Conservation (phyloP, 176 grass and related monocot genomes). For the Aegilops tauschii region DNA sequence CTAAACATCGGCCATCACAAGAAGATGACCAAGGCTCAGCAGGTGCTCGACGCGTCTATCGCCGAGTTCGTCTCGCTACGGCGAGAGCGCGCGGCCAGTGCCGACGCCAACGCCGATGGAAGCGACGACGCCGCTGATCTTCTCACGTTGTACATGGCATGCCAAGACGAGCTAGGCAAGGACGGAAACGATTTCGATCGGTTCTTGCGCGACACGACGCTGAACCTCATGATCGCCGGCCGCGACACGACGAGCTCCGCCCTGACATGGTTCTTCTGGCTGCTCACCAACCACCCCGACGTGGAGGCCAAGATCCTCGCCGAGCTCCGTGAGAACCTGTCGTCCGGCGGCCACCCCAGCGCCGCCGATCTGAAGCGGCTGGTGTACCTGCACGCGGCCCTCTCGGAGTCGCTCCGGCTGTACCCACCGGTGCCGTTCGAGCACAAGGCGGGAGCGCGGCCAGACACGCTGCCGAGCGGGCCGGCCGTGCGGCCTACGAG, state of each 20-base stretch:
- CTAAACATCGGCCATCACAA: constrained; percentile 38
- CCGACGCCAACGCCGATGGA: background rate
- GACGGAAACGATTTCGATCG: constrained; percentile 36
- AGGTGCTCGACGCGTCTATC: constrained; percentile 50
- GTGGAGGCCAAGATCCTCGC: constrained; percentile 55
- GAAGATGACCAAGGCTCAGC: constrained; percentile 39
- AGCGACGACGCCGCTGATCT: constrained; percentile 30
- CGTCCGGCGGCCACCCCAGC: constrained; percentile 5
- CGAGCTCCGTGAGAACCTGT: constrained; percentile 42
- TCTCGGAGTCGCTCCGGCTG: constrained; percentile 75
- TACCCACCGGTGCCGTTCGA: constrained; percentile 81
- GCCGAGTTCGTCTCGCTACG: constrained; percentile 46
- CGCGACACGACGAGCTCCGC: constrained; percentile 63
- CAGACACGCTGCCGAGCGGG: constrained; percentile 71
- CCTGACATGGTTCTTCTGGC: constrained; percentile 84
- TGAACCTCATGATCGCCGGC: constrained; percentile 79
- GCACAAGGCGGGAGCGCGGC: constrained; percentile 43
- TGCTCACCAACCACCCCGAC: constrained; percentile 56
- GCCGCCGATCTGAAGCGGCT: constrained; percentile 44
- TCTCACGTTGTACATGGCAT: constrained; percentile 50
- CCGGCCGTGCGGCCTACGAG: background rate
- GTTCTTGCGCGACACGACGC: constrained; percentile 74
- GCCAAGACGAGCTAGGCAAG: constrained; percentile 48
- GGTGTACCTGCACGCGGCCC: constrained; percentile 72
- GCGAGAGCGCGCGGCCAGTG: background rate